Base-by-base conservation (phyloP, 2,329 filamentous ascomycete genomes). In the Mollisiaceae sp. region DNA sequence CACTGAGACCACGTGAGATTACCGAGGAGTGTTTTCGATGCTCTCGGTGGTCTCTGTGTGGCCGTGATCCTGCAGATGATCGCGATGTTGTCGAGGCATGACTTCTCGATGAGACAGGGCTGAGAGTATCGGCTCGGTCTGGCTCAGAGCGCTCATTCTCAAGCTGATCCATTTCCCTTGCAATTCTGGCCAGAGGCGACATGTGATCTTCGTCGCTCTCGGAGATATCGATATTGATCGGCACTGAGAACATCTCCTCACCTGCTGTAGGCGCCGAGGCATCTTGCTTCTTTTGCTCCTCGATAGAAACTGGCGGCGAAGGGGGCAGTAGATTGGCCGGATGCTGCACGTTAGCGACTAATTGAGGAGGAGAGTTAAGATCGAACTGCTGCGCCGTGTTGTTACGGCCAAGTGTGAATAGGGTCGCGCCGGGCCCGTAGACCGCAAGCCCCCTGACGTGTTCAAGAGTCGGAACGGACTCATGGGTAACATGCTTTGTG, bases 311-410 rank as follows among this genome's bases (percentile, higher is more conserved):
- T 1, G 93, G 92, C 14, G 93, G 92, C 0, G 91, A 93, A 0
- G 93, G 91, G 36, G 93, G 91, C 15, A 93, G 84, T 35, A 91
- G 83, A 67, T 91, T 88, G 24, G 93, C 92, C 38, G 90, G 86
- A 77, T 97, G 94, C 73, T 97, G 94, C 14, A 95, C 90, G 75
- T 93, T 94, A 67, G 90, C 89, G 35, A 97, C 91, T 82, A 97
- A 87, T 75, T 88, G 82, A 14, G 91, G 86, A 8, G 90, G 88
- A 9, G 91, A 92, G 73, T 96, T 97, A 52, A 98, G 83, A 76
- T 98, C 94, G 76, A 97, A 98, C 77, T 99, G 95, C 77, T 98
- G 94, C 2, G 97, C 90, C 2, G 92, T 95, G 75, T 94, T 90
- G 72, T 94, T 93, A 47, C 90, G 89, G 1, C 94, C 93, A 20